phyloP scores from a whole-genome alignment of 495 filamentous ascomycete genomes.

The Penicillium alfredii region DNA sequence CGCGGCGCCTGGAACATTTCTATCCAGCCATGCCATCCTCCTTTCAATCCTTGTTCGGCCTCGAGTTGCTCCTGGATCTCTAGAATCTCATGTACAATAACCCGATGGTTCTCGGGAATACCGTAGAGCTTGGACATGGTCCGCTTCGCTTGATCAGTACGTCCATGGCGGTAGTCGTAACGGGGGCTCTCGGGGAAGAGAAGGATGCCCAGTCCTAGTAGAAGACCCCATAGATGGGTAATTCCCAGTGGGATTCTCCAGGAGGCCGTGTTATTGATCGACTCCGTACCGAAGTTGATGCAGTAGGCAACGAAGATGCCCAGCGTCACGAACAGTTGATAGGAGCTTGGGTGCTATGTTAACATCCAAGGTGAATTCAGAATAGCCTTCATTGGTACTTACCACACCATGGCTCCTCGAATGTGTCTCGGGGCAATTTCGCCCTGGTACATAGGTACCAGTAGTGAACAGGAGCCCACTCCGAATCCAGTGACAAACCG shows the following conservation, averaged over 20 bases:
- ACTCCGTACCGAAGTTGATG: conserved; percentile 70
- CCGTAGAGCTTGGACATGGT: conserved; percentile 68
- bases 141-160: conserved; percentile 50
- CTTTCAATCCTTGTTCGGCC: conserved; percentile 43
- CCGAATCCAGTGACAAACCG: conserved; percentile 55
- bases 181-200: conserved; percentile 66
- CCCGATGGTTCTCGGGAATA: conserved; percentile 51
- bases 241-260: conserved; percentile 77
- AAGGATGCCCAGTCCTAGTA: conserved; percentile 63
- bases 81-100: conserved; percentile 60
- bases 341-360: too few relatives aligned
- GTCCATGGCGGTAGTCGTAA: conserved; percentile 57
- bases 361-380: too few relatives aligned
- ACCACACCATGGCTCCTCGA: conserved; percentile 59
- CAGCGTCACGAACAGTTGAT: conserved; percentile 81
- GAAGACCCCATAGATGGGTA: conserved; percentile 62
- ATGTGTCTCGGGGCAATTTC: conserved; percentile 59
- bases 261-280: conserved; percentile 37
- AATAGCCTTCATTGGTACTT: too few relatives aligned
- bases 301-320: conserved; percentile 75
- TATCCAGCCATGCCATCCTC: conserved; percentile 26
- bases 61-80: conserved; percentile 53
- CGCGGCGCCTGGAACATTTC: conserved; percentile 59
- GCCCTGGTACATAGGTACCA: conserved; percentile 62
- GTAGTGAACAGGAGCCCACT: conserved; percentile 60